Evolutionary conservation across 305 asterid species (phyloP), one percentile per base, ranked within the genome.

Genomic region (Rubia tinctorum): DNA sequence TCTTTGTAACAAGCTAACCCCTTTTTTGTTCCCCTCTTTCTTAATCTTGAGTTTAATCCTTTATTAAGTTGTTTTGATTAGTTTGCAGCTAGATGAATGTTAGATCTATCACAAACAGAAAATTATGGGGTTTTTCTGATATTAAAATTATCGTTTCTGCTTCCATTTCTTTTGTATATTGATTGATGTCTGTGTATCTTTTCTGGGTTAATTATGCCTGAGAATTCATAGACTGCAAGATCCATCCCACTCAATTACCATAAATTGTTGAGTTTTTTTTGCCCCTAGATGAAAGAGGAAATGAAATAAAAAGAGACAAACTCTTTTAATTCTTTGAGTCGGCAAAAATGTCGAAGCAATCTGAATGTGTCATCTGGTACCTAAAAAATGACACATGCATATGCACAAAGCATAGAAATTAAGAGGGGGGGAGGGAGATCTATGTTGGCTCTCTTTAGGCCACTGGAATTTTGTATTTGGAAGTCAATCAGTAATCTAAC

Each of bases 31-130:
- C 8, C 8, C 22, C 58, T 15, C 1, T 5, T 64, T 64, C 20
- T 2, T 5, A 30, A 2, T 37, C 14, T 17, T 70, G 34, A 6
- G 34, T 11, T 37, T 39, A 10, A 37, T 70, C 22, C 30, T 73
- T 47, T n/a, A 0, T 14, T 7, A 58, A 12, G 10, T 20, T 55
- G 20, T 4, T 6, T 12, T 58, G 27, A 55, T 62, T 64, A 51
- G 69, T 11, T 64, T 55, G 45, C 8, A 53, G 47, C 20, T 68
- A 12, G 42, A 30, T 25, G 25, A 13, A n/a, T 13, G 30, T 34
- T 60, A 73, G 74, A 68, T 75, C 74, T 60, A 47, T 64, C 2
- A n/a, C n/a, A n/a, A n/a, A n/a, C n/a, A n/a, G n/a, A n/a, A n/a
- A n/a, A n/a, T n/a, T n/a, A n/a, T n/a, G n/a, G n/a, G n/a, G n/a